A percentile compares a stretch with the other conserved stretches of the same genome.
These are phyloP conservation scores for Saccharum officinarum DNA, from an alignment of 176 grass and related monocot species.

Conservation along the genomic window DNA sequence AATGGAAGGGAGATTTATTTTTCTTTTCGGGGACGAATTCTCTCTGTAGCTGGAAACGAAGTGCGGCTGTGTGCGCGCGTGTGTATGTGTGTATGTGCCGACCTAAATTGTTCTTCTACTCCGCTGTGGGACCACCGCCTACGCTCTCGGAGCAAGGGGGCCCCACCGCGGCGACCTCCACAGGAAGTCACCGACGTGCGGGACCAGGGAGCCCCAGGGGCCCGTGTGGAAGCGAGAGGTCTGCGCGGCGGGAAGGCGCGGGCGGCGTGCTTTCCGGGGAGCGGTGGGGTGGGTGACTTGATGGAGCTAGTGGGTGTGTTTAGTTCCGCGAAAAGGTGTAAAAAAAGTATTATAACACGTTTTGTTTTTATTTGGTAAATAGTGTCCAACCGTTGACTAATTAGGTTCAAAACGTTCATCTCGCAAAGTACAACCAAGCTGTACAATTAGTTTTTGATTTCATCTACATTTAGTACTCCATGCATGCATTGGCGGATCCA, in stretches of 20 bases:
- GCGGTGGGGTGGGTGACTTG: slow-evolving; percentile 39
- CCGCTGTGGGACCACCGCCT: slow-evolving; percentile 9
- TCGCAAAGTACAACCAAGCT: no score
- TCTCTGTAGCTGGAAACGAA: background rate
- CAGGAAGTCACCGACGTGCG: background rate
- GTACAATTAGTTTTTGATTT: no score
- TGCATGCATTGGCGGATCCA: no score
- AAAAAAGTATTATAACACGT: no score
- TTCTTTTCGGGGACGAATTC: background rate
- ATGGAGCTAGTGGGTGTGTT: slow-evolving; percentile 29
- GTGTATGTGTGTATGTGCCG: slow-evolving; percentile 20
- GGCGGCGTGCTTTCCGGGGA: background rate
- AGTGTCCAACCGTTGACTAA: no score
- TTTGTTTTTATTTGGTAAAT: no score
- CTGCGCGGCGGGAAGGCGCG: fast-evolving
- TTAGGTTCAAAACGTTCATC: no score
- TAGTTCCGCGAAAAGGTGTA: no score
- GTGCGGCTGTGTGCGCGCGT: background rate
- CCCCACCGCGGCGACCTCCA: background rate
- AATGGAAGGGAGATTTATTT: slow-evolving; percentile 4
- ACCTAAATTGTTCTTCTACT: slow-evolving; percentile 39
- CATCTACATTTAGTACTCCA: no score
- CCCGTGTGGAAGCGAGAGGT: background rate
- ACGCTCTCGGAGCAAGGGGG: background rate
- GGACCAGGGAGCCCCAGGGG: fast-evolving